Percentiles rank a stretch among this genome's conserved stretches.
phyloP scores from a whole-genome alignment of 2,329 filamentous ascomycete species.

The Xylariaceae sp. region DNA sequence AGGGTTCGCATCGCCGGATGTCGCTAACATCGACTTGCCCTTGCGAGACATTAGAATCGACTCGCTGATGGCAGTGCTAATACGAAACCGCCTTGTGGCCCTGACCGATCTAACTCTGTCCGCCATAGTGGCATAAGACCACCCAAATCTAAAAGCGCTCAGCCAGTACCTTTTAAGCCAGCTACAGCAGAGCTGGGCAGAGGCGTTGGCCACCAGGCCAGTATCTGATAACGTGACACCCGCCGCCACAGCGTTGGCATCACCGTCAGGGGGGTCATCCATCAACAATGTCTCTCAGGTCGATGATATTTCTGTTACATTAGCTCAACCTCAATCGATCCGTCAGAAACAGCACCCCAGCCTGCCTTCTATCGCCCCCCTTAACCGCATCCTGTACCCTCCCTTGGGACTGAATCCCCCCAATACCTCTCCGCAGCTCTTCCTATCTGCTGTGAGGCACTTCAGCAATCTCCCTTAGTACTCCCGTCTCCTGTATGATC shows the following conservation, averaged over 20 bases:
- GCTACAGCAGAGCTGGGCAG: constrained; percentile 18
- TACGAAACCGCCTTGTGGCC: constrained; percentile 32
- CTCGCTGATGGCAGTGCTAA: constrained; percentile 35
- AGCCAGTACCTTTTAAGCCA: constrained; percentile 25
- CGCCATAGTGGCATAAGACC: constrained; percentile 29
- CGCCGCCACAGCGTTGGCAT: constrained; percentile 21
- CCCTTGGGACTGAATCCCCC: no score
- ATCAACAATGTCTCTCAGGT: no score
- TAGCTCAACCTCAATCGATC: no score
- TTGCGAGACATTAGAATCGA: constrained; percentile 36
- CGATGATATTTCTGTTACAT: no score
- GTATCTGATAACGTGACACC: constrained; percentile 17
- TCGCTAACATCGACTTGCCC: constrained; percentile 30
- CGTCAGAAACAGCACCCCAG: no score
- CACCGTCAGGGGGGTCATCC: no score
- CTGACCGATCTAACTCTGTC: constrained; percentile 32
- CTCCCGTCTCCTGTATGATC: no score
- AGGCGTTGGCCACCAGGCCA: constrained; percentile 23
- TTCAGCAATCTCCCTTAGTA: no score
- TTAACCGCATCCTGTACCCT: no score
- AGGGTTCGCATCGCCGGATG: constrained; percentile 26
- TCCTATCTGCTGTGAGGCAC: no score
- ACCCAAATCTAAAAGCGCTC: constrained; percentile 31
- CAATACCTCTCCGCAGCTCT: no score
- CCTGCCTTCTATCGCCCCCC: no score